Evolutionary conservation across 2,329 filamentous ascomycete genomes (phyloP), one percentile per base, ranked within the genome.

Genomic region (Trichoderma sp.): DNA sequence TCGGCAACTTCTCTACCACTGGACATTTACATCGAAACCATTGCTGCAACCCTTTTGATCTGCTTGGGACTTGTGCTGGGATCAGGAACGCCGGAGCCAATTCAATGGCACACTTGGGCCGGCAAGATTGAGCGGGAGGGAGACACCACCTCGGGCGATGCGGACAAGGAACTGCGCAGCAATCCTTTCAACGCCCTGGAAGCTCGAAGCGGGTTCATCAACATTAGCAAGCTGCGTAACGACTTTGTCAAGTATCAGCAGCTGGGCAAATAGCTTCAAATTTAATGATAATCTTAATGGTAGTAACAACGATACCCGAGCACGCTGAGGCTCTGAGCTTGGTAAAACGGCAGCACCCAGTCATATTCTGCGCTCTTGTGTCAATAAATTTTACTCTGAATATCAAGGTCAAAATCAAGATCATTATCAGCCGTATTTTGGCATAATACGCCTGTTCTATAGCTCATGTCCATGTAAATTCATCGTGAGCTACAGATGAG

Each of bases 11-110:
- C 89, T 18, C 89, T 98, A 1, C 96, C 97, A 0, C 85, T 94
- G 77, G 97, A 99, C 81, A 97, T 99, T 80, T 91, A 92, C 50
- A 89, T 97, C 79, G 97, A 99, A 85, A 95, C 95, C 1, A 87
- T 98, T 18, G 83, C 93, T 60, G 94, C 95, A 1, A 92, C 97
- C 6, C 84, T 97, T 29, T 82, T 95, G n/a, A 89, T 97, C n/a
- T 94, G 93, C 73, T 83, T 95, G 0, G 97, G 96, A 59, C 91
- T 98, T 33, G 95, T 98, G 1, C 84, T 95, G 0, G 92, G 92
- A 45, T 93, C 94, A 4, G 92, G 94, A 14, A 90, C 91, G 62
- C 87, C 98, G 77, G 93, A 94, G 82, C 97, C 97, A 3, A 96
- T 98, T 79, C 90, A 93, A 83, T 95, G 93, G 93, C 89, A 91